Base-by-base conservation (phyloP, 768 basidiomycete genomes). In the Fibroporia radiculosa region DNA sequence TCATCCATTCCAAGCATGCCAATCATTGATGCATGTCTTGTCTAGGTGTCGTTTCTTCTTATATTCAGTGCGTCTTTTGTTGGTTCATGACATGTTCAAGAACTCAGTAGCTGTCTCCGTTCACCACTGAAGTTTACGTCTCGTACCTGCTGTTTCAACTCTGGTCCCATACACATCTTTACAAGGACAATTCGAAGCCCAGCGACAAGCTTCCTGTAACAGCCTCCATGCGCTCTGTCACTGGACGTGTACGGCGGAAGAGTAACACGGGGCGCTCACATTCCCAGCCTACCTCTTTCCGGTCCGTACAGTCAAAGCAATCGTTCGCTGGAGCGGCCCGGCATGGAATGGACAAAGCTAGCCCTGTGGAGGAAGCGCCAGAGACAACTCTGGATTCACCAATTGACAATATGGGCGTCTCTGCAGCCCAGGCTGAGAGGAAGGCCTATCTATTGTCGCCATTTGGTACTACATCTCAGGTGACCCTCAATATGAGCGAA, bases 71-170 rank as follows among this genome's bases (percentile, higher is more conserved):
- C 32, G 78, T 59, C 50, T 13, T 20, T 16, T 27, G 11, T 40
- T 22, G 2, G 23, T 40, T 31, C 29, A 31, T 31, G n/a, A 40
- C 22, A 16, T n/a, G n/a, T n/a, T n/a, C n/a, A n/a, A n/a, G n/a
- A n/a, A n/a, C n/a, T n/a, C n/a, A n/a, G n/a, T n/a, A n/a, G n/a
- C n/a, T n/a, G n/a, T n/a, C n/a, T n/a, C 12, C 27, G 18, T 24
- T 20, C 12, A 14, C 11, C 28, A 13, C 27, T 48, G 6, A 40
- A 88, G 85, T 88, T 48, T 92, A 93, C 55, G 58, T 54, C 2
- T 72, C 70, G n/a, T 89, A 86, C 54, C 72, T 92, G 14, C 61
- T 84, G 48, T 91, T 91, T 64, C 89, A 90, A 59, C 66, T 88
- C 3, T 84, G 71, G 66, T 88, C 87, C 0, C 88, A 92, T 59